These are phyloP conservation scores for Amauroascus niger DNA, from an alignment of 2,329 filamentous ascomycete species.

Conservation along the genomic window DNA sequence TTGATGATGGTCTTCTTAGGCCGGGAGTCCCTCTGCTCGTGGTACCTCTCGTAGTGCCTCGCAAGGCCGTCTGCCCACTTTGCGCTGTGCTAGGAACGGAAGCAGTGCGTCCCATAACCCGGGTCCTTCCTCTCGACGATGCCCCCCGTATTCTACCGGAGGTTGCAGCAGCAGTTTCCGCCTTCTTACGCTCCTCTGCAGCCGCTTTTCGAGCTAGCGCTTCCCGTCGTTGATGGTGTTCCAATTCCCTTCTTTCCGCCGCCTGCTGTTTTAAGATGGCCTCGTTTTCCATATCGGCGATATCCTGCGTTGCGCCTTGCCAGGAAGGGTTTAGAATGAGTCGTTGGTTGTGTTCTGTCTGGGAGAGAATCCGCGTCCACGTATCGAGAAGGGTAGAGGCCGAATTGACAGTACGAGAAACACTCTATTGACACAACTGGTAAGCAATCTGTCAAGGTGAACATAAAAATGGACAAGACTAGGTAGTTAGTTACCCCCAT, in stretches of 20 bases:
- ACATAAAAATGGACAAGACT: too few relatives aligned
- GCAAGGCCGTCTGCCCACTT: conserved; percentile 17
- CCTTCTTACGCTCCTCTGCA: conserved; percentile 38
- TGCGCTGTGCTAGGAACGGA: conserved; percentile 24
- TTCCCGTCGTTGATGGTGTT: conserved; percentile 68
- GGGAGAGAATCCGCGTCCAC: conserved; percentile 90
- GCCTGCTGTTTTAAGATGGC: conserved; percentile 62
- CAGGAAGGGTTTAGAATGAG: conserved; percentile 79
- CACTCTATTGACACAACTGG: conserved; percentile 48
- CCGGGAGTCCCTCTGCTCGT: conserved; percentile 26
- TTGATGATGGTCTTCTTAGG: conserved; percentile 30
- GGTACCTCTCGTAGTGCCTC: conserved; percentile 20
- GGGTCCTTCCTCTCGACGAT: conserved; percentile 13
- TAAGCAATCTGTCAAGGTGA: too few relatives aligned
- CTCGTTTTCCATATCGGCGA: conserved; percentile 79
- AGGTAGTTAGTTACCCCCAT: conserved; percentile 40
- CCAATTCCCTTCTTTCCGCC: conserved; percentile 63
- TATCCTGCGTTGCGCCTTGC: conserved; percentile 79
- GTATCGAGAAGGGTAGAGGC: conserved; percentile 85
- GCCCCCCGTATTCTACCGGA: conserved; percentile 26
- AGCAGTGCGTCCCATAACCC: conserved; percentile 30
- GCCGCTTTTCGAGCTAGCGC: conserved; percentile 50
- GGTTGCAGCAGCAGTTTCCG: conserved; percentile 24
- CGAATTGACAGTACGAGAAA: conserved; percentile 73
- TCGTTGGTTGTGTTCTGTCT: conserved; percentile 95